Evolutionary conservation across 805 yeast genomes (phyloP), one percentile per base, ranked within the genome.

Genomic region (Candida alai): DNA sequence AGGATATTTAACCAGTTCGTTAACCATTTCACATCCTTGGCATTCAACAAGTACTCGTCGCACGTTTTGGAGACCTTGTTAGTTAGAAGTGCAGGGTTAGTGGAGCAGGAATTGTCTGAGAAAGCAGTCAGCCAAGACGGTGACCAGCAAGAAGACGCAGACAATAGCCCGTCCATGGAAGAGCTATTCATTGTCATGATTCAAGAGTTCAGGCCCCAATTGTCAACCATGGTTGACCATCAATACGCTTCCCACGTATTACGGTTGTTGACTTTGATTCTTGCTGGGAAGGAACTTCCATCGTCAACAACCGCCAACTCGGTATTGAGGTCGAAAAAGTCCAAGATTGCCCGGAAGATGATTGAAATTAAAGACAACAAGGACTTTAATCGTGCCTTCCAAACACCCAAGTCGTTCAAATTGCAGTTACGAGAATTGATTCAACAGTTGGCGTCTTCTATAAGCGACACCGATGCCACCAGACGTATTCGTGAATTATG

Each of bases 311-410:
- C 70, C 49, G 71, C 80, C 17, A 79, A 78, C 51, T 83, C 89
- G 1, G 74, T 83, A 5, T 66, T 87, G 44, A 74, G 97, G 53
- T 82, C 94, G 19, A 87, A 86, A 52, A 83, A 72, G 60, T 84
- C 87, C 32, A 88, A 77, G 58, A 83, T 79, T 58, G 96, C 97
- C 5, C 78, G 97, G 56, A 88, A 88, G 54, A 85, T 86, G 95
- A 85, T 87, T 49, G 93, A 84, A 47, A 80, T 87, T 28, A 79
- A 80, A 48, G 95, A 85, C 55, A 80, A 72, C 41, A 81, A 79
- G 11, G 88, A 82, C 44, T 82, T 79, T 49, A 70, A 76, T 49
- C 67, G 73, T 38, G 63, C 80, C 0, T 84, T 76, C 53, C 84
- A 78, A 58, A 77, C 77, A 1, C 95, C 96, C 6, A 52, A 65